Evolutionary conservation across 148 eudicot species (phyloP).

Genomic region (Chenopodium album): DNA sequence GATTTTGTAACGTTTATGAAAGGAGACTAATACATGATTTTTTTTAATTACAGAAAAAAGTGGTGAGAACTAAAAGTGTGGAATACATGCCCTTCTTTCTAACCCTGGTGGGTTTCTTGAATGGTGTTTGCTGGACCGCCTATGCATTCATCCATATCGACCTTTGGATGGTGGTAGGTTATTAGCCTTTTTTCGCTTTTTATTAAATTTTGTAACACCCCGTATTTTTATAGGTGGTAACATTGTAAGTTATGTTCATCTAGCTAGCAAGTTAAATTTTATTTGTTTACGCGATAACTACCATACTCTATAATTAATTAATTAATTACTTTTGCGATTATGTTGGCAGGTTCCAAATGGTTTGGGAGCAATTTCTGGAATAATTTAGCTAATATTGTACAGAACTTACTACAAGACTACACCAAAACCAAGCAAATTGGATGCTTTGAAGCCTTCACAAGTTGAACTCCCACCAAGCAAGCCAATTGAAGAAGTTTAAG

Average conservation of each 20-base stretch:
- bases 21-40: no score
- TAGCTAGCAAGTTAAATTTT: no score
- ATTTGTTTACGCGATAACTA: no score
- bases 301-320: background rate
- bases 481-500: background rate
- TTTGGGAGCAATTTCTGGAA: slow-evolving; percentile 49
- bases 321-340: background rate
- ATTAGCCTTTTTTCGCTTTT: no score
- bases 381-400: slow-evolving; percentile 49
- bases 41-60: slow-evolving; percentile 38
- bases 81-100: slow-evolving; percentile 78
- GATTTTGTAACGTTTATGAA: no score
- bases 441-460: slow-evolving; percentile 31
- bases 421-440: background rate
- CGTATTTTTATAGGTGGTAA: background rate
- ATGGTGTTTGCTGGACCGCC: slow-evolving; percentile 55
- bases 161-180: slow-evolving; percentile 54
- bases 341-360: slow-evolving; percentile 62
- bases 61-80: slow-evolving; percentile 74
- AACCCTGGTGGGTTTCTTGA: slow-evolving; percentile 58
- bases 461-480: slow-evolving; percentile 25
- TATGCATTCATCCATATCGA: slow-evolving; percentile 60
- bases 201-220: background rate
- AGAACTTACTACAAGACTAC: slow-evolving; percentile 46
- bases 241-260: no score